Conservation (phyloP, 345 rosid species). For the Gossypium sturtianum region DNA sequence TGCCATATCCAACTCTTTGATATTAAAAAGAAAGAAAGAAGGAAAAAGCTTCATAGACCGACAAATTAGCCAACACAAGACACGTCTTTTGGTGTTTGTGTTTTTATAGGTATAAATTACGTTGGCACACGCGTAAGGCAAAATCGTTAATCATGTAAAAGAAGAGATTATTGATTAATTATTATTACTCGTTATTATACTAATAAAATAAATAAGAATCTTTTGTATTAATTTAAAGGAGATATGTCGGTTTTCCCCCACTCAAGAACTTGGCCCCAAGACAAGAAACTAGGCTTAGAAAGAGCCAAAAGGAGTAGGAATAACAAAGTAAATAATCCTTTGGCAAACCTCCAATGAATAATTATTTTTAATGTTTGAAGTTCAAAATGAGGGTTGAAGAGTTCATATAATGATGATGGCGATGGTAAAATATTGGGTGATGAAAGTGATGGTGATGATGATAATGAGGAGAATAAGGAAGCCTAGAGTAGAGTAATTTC, state of each 20-base stretch:
- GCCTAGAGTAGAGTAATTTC: constrained; percentile 21
- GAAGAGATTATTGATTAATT: constrained; percentile 8
- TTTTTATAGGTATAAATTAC: constrained; percentile 20
- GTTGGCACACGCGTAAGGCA: constrained; percentile 51
- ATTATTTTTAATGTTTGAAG: constrained; percentile 7
- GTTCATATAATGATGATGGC: constrained; percentile 11
- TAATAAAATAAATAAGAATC: background rate
- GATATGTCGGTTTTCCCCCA: constrained; percentile 1
- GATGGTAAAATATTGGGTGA: constrained; percentile 9
- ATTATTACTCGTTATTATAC: background rate
- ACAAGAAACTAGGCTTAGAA: background rate
- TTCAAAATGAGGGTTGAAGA: constrained; percentile 20
- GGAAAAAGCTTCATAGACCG: constrained; percentile 34
- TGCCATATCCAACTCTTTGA: background rate
- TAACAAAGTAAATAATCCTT: background rate
- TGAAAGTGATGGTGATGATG: constrained; percentile 22
- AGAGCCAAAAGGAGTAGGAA: constrained; percentile 1
- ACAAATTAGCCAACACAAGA: constrained; percentile 46
- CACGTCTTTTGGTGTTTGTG: constrained; percentile 39
- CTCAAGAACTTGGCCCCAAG: background rate
- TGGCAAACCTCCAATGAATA: background rate
- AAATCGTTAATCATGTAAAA: constrained; percentile 34
- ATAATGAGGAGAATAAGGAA: constrained; percentile 6
- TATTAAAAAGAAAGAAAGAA: background rate
- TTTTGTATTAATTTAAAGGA: constrained; percentile 4